Evolutionary conservation across 768 basidiomycete species (phyloP), one percentile per base, ranked within the genome.

Genomic region (Psilocybe cubensis): DNA sequence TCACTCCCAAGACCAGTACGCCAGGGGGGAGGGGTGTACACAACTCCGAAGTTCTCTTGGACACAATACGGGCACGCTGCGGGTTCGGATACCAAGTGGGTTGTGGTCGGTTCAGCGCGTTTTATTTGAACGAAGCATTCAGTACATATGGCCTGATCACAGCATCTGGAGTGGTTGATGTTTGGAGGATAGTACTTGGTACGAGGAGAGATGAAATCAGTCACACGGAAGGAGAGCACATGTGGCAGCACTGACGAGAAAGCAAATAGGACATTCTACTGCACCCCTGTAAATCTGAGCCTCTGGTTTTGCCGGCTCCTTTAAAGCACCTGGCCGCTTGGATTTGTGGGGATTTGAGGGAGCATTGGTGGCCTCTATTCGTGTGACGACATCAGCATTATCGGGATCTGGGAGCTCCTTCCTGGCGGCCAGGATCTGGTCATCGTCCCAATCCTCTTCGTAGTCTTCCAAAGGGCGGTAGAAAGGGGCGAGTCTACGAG

Each of bases 61-160:
- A 98, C 93, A 65, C 97, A 99, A 70, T 92, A 99, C 5, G 97
- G 97, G 70, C 97, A 99, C 2, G 94, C 92, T 12, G 96, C 95
- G 2, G 95, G 94, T 67, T 99, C 97, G 8, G 95, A 96, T 51
- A 95, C 94, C 58, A 98, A 80, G 74, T 98, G 96, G 0, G 95
- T 98, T 6, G 94, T 81, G 0, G 94, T 96, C 5, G 97, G 94
- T 61, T 99, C 97, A 31, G 84, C 86, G 53, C 97, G 90, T 78
- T 98, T 98, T 76, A 99, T 98, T 76, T 98, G 96, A 20, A 98
- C 94, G 68, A 99, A 98, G 70, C 97, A 99, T 74, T 99, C 97
- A 33, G 97, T 98, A 71, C 97, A 99, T 60, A 99, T 96, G 20
- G 92, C 89, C 65, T 99, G 97, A 79, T 96, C 96, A 71, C 97